These are phyloP conservation scores for Clarkia xantiana DNA, from an alignment of 345 rosid species.

Conservation along the genomic window DNA sequence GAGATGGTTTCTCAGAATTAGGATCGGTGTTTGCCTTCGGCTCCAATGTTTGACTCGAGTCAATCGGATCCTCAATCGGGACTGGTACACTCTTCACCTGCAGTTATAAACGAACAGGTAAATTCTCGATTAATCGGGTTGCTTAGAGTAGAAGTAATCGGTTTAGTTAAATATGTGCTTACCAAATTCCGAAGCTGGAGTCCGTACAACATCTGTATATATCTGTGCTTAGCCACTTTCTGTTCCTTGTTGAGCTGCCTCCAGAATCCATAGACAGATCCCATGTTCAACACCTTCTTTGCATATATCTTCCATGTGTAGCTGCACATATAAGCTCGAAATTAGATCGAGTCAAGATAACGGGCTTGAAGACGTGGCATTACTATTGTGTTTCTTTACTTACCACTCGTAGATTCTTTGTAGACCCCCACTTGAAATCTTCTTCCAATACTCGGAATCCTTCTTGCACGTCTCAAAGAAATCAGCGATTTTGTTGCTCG, in stretches of 20 bases:
- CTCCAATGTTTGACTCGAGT: not conserved
- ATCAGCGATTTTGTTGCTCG: slow-evolving; percentile 52
- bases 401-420: slow-evolving; percentile 76
- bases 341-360: not conserved
- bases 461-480: slow-evolving; percentile 60
- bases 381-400: not conserved
- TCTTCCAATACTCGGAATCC: slow-evolving; percentile 46
- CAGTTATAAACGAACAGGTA: not conserved
- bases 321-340: slow-evolving; percentile 22
- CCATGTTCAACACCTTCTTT: slow-evolving; percentile 63
- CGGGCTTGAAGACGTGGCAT: not conserved
- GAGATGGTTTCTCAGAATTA: slow-evolving; percentile 1
- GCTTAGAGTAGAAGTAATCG: not conserved
- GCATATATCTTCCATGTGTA: slow-evolving; percentile 88
- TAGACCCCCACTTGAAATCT: slow-evolving; percentile 47
- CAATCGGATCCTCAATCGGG: slow-evolving; percentile 22
- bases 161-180: slow-evolving; percentile 6
- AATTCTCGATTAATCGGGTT: not conserved
- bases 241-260: slow-evolving; percentile 63
- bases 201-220: slow-evolving; percentile 47
- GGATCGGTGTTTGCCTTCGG: slow-evolving; percentile 1
- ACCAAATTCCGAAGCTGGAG: slow-evolving; percentile 69
- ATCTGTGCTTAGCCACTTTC: slow-evolving; percentile 61
- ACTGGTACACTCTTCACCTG: slow-evolving; percentile 48
- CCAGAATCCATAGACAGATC: slow-evolving; percentile 70